These are phyloP conservation scores for Acanthamoeba culbertsoni DNA, from an alignment of 208 protist genomes.

Conservation along the genomic window DNA sequence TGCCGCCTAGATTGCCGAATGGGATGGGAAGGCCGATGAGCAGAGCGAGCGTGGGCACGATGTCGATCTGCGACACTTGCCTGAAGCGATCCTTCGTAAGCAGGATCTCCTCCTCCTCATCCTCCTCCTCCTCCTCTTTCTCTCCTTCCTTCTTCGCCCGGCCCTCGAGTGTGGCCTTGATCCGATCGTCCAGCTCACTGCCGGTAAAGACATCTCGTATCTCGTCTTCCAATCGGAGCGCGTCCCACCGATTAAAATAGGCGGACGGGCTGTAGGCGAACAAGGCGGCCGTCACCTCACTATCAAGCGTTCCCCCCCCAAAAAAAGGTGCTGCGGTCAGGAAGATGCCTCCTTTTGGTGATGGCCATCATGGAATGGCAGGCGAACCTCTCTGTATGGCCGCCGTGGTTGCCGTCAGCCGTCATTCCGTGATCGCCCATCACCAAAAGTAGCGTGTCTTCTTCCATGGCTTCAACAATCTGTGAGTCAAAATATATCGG, in stretches of 20 bases:
- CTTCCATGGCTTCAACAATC: slow-evolving; percentile 64
- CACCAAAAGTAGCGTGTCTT: slow-evolving; percentile 90
- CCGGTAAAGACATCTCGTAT: slow-evolving; percentile 69
- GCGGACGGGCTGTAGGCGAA: slow-evolving; percentile 63
- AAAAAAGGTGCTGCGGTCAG: too few species aligned
- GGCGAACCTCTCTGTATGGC: slow-evolving; percentile 75
- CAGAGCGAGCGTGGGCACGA: slow-evolving; percentile 91
- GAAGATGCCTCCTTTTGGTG: too few species aligned
- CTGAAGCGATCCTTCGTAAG: neutral
- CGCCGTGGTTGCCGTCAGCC: slow-evolving; percentile 94
- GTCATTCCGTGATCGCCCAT: slow-evolving; percentile 97
- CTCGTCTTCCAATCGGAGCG: slow-evolving; percentile 61
- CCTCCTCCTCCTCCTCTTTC: slow-evolving; percentile 59
- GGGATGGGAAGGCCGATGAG: slow-evolving; percentile 94
- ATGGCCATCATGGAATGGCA: neutral
- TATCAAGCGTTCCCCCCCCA: too few species aligned
- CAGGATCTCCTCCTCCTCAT: neutral
- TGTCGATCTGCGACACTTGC: slow-evolving; percentile 91
- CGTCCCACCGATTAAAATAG: slow-evolving; percentile 40
- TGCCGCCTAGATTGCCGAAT: slow-evolving; percentile 92
- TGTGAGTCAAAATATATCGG: slow-evolving; percentile 59
- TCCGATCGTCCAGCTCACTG: neutral
- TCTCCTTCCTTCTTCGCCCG: slow-evolving; percentile 68
- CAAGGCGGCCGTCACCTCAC: slow-evolving; percentile 70
- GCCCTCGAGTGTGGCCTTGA: neutral